Conservation (phyloP, 2,329 filamentous ascomycete genomes). For the Sarocladiaceae sp. region DNA sequence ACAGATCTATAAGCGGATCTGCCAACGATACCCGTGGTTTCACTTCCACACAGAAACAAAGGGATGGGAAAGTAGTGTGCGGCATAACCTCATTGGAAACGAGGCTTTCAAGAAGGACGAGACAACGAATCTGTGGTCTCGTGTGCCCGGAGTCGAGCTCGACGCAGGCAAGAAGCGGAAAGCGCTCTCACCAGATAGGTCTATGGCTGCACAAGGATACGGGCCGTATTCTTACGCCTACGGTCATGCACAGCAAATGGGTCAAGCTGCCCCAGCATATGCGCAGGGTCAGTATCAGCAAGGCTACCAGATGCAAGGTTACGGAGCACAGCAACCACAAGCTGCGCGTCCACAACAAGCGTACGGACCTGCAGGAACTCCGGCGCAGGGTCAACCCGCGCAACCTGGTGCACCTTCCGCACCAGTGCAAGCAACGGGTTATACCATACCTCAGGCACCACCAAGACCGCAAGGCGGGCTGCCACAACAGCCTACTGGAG, state of each 20-base stretch:
- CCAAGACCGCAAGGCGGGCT: neutral
- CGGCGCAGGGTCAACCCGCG: slow-evolving; percentile 19
- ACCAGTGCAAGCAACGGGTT: slow-evolving; percentile 9
- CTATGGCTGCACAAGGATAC: slow-evolving; percentile 32
- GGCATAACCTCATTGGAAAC: slow-evolving; percentile 59
- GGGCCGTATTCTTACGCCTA: slow-evolving; percentile 32
- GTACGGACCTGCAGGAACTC: neutral
- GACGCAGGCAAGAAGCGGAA: slow-evolving; percentile 60
- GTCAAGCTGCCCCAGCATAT: slow-evolving; percentile 26
- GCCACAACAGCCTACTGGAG: neutral
- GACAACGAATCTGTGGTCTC: slow-evolving; percentile 51
- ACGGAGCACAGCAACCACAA: slow-evolving; percentile 23
- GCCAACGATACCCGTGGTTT: slow-evolving; percentile 54
- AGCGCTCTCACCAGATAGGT: slow-evolving; percentile 47
- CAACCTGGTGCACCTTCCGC: slow-evolving; percentile 14
- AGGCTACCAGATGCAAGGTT: slow-evolving; percentile 30
- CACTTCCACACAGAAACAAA: slow-evolving; percentile 58
- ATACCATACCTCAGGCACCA: neutral
- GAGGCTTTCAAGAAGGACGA: slow-evolving; percentile 58
- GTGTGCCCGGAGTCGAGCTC: slow-evolving; percentile 53
- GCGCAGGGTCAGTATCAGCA: slow-evolving; percentile 27
- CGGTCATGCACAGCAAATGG: slow-evolving; percentile 29
- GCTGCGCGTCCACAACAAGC: slow-evolving; percentile 1
- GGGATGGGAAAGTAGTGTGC: slow-evolving; percentile 64
- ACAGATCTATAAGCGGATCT: slow-evolving; percentile 61